phyloP scores from a whole-genome alignment of 1,139 yeast genomes.

The Debaryomyces singareniensis region DNA sequence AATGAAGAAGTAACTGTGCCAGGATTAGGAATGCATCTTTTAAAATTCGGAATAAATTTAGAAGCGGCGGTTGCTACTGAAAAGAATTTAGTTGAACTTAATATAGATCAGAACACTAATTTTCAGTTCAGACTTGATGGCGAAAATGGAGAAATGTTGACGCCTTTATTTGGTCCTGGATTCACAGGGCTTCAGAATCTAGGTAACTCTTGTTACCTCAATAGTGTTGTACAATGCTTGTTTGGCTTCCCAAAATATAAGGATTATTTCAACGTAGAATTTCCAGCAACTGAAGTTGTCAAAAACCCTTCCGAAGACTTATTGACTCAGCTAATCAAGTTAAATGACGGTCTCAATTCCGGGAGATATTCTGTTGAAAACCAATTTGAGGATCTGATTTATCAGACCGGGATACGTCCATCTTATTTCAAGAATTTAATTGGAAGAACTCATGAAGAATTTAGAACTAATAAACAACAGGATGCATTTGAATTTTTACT shows the following conservation, averaged over 20 bases:
- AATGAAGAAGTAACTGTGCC: constrained; percentile 86
- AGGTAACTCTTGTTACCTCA: constrained; percentile 90
- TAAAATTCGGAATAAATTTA: constrained; percentile 65
- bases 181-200: constrained; percentile 79
- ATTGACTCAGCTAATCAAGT: constrained; percentile 64
- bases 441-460: constrained; percentile 77
- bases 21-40: constrained; percentile 41
- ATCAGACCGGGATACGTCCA: constrained; percentile 76
- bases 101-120: constrained; percentile 83
- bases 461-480: constrained; percentile 82
- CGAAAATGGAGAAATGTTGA: constrained; percentile 58
- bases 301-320: constrained; percentile 60
- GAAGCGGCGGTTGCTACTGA: constrained; percentile 59
- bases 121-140: constrained; percentile 89
- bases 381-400: constrained; percentile 41
- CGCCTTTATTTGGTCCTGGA: constrained; percentile 62
- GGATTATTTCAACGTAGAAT: constrained; percentile 25
- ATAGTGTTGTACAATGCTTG: constrained; percentile 72
- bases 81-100: constrained; percentile 79
- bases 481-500: constrained; percentile 89
- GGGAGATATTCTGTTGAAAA: constrained; percentile 65
- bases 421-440: constrained; percentile 66
- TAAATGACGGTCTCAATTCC: constrained; percentile 72
- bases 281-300: constrained; percentile 18
- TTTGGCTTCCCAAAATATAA: constrained; percentile 32